Evolutionary conservation across 1,284 basidiomycete genomes (phyloP).

Genomic region (Sanghuangporus weigelae): DNA sequence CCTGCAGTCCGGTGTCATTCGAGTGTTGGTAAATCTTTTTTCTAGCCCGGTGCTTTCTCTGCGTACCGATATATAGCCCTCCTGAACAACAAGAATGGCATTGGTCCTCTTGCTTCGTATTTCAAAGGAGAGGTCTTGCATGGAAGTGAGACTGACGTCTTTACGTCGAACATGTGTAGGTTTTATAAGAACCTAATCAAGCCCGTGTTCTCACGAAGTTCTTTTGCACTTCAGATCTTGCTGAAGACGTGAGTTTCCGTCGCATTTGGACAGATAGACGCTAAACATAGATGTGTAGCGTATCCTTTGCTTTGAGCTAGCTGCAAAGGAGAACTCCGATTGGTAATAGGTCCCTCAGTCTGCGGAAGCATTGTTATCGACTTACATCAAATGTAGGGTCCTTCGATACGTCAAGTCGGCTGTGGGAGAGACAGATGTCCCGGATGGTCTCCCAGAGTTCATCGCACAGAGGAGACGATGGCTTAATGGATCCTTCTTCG

Average conservation of each 20-base stretch:
- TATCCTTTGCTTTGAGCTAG: constrained; percentile 95
- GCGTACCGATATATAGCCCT: constrained; percentile 89
- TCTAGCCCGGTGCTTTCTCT: constrained; percentile 95
- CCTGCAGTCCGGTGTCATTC: too few relatives aligned
- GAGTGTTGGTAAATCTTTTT: too few relatives aligned
- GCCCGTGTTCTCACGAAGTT: constrained; percentile 12
- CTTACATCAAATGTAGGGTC: constrained; percentile 47
- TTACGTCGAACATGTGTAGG: constrained; percentile 89
- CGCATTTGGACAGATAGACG: not conserved
- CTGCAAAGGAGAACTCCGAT: constrained; percentile 83
- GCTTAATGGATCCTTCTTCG: constrained; percentile 95
- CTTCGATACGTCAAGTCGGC: constrained; percentile 96
- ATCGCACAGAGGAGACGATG: constrained; percentile 91
- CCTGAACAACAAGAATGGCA: constrained; percentile 82
- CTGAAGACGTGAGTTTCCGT: constrained; percentile 63
- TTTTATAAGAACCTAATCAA: constrained; percentile 19
- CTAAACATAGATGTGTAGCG: constrained; percentile 45
- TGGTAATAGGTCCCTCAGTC: constrained; percentile 47
- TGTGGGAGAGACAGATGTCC: constrained; percentile 95
- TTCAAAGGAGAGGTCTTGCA: constrained; percentile 95
- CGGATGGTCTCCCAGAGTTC: constrained; percentile 91
- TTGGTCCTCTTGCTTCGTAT: constrained; percentile 90
- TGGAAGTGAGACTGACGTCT: constrained; percentile 90
- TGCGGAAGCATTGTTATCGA: not conserved
- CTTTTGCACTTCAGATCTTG: constrained; percentile 50